Evolutionary conservation across 2,329 filamentous ascomycete species (phyloP).

Genomic region (Aspergillus udagawae): DNA sequence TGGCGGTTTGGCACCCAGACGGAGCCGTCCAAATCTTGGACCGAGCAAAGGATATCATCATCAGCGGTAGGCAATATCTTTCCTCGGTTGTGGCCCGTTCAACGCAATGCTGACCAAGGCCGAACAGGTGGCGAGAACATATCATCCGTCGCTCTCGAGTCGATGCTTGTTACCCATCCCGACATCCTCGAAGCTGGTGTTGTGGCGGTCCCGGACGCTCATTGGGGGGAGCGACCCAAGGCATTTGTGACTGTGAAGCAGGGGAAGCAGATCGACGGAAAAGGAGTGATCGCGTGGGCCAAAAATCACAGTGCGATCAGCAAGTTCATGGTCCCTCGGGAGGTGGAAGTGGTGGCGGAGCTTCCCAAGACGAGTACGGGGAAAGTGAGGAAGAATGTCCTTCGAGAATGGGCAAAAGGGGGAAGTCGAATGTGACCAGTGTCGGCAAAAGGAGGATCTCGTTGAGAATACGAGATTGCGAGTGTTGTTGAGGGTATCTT

Average conservation of each 20-base stretch:
- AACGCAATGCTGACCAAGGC: constrained; percentile 1
- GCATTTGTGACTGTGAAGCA: constrained; percentile 81
- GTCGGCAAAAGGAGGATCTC: neutral
- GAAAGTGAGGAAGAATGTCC: constrained; percentile 91
- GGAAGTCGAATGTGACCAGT: constrained; percentile 23
- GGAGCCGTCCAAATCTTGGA: constrained; percentile 90
- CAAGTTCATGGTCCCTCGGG: constrained; percentile 78
- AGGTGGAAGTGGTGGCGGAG: constrained; percentile 75
- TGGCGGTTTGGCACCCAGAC: constrained; percentile 90
- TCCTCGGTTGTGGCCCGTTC: neutral
- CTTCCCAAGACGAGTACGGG: constrained; percentile 96
- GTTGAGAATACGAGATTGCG: neutral
- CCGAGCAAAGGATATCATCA: constrained; percentile 96
- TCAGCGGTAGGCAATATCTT: constrained; percentile 62
- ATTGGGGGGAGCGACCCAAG: constrained; percentile 96
- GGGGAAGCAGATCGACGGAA: constrained; percentile 57
- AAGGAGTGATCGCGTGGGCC: constrained; percentile 81
- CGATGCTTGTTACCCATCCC: constrained; percentile 82
- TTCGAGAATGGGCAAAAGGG: constrained; percentile 78
- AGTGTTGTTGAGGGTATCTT: neutral
- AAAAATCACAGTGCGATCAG: constrained; percentile 75
- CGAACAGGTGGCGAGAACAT: constrained; percentile 86
- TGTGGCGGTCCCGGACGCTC: constrained; percentile 77
- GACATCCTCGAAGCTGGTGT: constrained; percentile 88
- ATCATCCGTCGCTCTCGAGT: constrained; percentile 85